Base-by-base conservation (phyloP, 2,329 filamentous ascomycete genomes). In the Biscogniauxia marginata region DNA sequence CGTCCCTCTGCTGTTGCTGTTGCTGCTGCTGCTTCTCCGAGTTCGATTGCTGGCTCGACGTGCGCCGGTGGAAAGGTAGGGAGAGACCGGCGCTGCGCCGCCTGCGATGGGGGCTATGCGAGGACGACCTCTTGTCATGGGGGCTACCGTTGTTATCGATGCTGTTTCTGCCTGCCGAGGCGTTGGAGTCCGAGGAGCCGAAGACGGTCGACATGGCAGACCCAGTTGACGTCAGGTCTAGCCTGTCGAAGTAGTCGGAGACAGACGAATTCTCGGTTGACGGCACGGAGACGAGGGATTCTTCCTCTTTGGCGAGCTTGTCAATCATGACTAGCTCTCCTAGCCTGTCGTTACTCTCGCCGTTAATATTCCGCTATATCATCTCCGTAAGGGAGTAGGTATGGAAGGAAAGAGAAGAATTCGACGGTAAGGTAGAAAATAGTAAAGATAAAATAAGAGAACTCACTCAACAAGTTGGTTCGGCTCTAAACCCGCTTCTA, bases 381-480 rank as follows among this genome's bases (percentile, higher is more conserved):
- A 20, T 45, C 3, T 13, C 7, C 9, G 20, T 44, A 22, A 13
- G 44, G 11, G 2, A 30, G 25, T 16, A 18, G 52, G 21, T 44
- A 20, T 3, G 11, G 8, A 9, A 9, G 25, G 25, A 25, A 25
- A n/a, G 4, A 25, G 5, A n/a, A 21, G 20, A 7, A 13, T 25
- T 16, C 11, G 13, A 20, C 24, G 30, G 24, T n/a, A n/a, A n/a
- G 20, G 44, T 21, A 18, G 20, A n/a, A 5, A 23, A 46, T 18
- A 23, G 43, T 4, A 30, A 13, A 55, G 48, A 19, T 7, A n/a
- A n/a, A n/a, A n/a, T 52, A 18, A n/a, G 22, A 45, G 5, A 5
- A 76, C 81, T 73, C 69, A 84, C 83, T 97, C 93, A 0, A 96
- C 90, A 3, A 97, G 81, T 64, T 96, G 88, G 47, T 85, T 81